Evolutionary conservation across 345 rosid species (phyloP), one percentile per base, ranked within the genome.

Genomic region (Hypericum perforatum): DNA sequence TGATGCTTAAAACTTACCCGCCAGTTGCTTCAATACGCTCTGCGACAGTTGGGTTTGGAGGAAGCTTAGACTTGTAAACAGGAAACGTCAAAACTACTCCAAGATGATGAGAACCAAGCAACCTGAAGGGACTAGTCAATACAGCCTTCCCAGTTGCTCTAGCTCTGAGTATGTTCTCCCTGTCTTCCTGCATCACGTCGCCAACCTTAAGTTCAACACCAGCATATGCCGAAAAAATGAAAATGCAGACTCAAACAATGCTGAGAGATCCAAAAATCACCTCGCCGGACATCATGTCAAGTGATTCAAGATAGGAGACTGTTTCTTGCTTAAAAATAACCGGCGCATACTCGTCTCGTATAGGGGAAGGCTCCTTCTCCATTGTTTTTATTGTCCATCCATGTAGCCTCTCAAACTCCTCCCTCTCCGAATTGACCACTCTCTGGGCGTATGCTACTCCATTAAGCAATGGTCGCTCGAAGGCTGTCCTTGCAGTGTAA

Each of bases 221-320:
- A 51, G 39, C 36, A 41, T 43, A 37, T 53, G 41, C 38, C 52
- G 29, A 49, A 32, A 40, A 58, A 51, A 15, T 16, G 5, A 53
- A 8, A 7, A 52, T 58, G 49, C 46, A 9, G 38, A 42, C 38
- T 22, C 43, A 16, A 41, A 7, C 39, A 37, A 56, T 51, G 45
- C 22, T n/a, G 46, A 11, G 37, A 53, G 55, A 6, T 52, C 41
- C 2, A 50, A 7, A 42, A 45, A 43, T 66, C 75, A 91, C 98
- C 95, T 85, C 90, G 62, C 98, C 98, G 3, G 98, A 92, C 98
- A 92, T 92, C 98, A 92, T 92, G 59, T 92, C 98, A 16, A 92
- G 78, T 8, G 98, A 92, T 66, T 83, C 86, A 41, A 92, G 78
- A 66, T 92, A 80, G 58, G 96, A 88, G 37, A 92, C 73, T 12